Conservation (phyloP, 441 rosid species). For the Breynia disticha region DNA sequence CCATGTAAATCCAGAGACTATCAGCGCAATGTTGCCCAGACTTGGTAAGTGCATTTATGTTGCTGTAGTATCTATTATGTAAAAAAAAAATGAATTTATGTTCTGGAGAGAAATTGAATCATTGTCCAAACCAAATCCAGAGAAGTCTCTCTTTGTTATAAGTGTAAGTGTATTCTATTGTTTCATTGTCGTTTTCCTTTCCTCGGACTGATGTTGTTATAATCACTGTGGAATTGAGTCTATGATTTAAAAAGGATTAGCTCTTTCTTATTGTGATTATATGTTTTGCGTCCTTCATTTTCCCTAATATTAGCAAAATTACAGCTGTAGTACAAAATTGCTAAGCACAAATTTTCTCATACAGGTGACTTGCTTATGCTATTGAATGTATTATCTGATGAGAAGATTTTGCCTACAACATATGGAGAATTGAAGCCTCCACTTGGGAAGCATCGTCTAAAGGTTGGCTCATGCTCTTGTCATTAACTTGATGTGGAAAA, state of each 20-base stretch:
- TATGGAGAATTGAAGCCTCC: constrained; percentile 93
- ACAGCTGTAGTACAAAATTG: neutral
- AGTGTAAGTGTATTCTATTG: too few species aligned
- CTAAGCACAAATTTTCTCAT: constrained; percentile 9
- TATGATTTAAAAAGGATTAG: too few species aligned
- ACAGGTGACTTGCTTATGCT: constrained; percentile 73
- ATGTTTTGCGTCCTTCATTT: too few species aligned
- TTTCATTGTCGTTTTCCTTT: too few species aligned
- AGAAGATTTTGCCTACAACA: constrained; percentile 77
- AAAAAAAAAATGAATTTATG: neutral
- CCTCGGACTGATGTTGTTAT: too few species aligned
- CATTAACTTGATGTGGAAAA: constrained; percentile 4
- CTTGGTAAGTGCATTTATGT: constrained; percentile 46
- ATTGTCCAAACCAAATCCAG: neutral
- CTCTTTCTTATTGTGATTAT: too few species aligned
- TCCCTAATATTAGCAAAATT: too few species aligned
- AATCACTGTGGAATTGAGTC: too few species aligned
- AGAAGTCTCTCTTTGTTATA: neutral
- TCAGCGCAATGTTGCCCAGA: constrained; percentile 87
- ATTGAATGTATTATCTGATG: constrained; percentile 65
- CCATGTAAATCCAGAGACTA: constrained; percentile 75
- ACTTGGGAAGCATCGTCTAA: constrained; percentile 96
- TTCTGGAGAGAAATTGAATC: neutral
- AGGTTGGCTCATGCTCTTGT: constrained; percentile 41
- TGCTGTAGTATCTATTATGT: neutral